A percentile compares a stretch with the other conserved stretches of the same genome.
These are phyloP conservation scores for Suillus subalutaceus DNA, from an alignment of 768 basidiomycete species.

Conservation along the genomic window DNA sequence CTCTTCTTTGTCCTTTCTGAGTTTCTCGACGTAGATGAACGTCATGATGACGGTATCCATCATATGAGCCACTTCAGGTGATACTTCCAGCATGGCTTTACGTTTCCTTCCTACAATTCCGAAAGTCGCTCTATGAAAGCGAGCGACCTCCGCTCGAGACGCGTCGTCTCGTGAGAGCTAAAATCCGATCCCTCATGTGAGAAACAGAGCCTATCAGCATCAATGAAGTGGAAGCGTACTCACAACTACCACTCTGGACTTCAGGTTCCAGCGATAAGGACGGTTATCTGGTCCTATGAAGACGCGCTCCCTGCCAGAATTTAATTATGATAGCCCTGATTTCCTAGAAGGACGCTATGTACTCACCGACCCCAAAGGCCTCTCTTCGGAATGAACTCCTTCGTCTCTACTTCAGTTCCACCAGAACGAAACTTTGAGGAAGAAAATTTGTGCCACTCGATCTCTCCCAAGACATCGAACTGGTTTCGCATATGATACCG, in stretches of 20 bases:
- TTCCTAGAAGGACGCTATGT: not conserved
- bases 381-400: constrained; percentile 28
- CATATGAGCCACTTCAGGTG: constrained; percentile 14
- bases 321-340: not conserved
- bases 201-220: not conserved
- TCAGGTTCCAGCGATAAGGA: constrained; percentile 8
- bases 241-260: not conserved
- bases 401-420: constrained; percentile 28
- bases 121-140: constrained; percentile 19
- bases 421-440: constrained; percentile 34
- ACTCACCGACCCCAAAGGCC: constrained; percentile 28
- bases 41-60: constrained; percentile 18
- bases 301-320: constrained; percentile 3
- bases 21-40: constrained; percentile 19
- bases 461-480: constrained; percentile 35
- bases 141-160: constrained; percentile 21
- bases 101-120: constrained; percentile 15
- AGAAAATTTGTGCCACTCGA: constrained; percentile 36
- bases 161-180: constrained; percentile 20
- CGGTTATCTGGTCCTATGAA: constrained; percentile 8
- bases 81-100: constrained; percentile 15
- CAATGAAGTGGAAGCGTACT: not conserved
- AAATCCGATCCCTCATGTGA: not conserved
- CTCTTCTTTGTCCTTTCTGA: constrained; percentile 13
- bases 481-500: constrained; percentile 30